Percentiles rank a stretch among this genome's conserved stretches.
Evolutionary conservation across 176 grass and related monocot species (phyloP).

Genomic region (Bothriochloa decipiens): DNA sequence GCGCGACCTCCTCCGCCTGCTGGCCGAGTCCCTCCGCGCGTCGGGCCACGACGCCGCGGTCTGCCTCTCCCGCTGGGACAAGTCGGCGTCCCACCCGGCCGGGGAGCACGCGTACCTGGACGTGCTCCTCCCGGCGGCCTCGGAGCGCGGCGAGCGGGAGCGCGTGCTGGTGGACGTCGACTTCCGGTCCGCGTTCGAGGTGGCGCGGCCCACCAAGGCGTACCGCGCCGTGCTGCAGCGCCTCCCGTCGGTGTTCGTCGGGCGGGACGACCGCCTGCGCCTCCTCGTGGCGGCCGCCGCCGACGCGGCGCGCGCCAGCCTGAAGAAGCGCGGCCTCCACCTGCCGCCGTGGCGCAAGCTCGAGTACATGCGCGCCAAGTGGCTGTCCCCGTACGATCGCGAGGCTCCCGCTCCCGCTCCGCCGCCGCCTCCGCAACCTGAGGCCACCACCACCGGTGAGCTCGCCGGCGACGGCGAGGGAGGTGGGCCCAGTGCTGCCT

Average conservation of each 20-base stretch:
- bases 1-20: conserved; percentile 55
- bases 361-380: conserved; percentile 96
- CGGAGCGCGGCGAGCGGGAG: conserved; percentile 53
- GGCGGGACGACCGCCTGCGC: conserved; percentile 66
- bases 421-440: not conserved
- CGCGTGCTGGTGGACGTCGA: conserved; percentile 86
- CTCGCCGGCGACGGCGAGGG: conserved; percentile 50
- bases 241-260: conserved; percentile 72
- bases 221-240: conserved; percentile 69
- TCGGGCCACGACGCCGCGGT: conserved; percentile 64
- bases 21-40: conserved; percentile 63
- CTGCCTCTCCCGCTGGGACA: conserved; percentile 87
- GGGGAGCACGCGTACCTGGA: conserved; percentile 86
- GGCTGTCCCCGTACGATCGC: conserved; percentile 77
- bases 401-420: not conserved
- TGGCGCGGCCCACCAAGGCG: conserved; percentile 75
- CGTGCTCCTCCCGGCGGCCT: conserved; percentile 50
- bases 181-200: conserved; percentile 78
- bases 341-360: conserved; percentile 83
- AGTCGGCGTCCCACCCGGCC: conserved; percentile 58
- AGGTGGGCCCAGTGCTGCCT: conserved; percentile 29
- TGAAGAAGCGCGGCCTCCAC: conserved; percentile 83
- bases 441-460: conserved; percentile 53
- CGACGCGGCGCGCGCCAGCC: conserved; percentile 66
- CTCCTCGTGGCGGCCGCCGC: conserved; percentile 69